A percentile compares a stretch with the other conserved stretches of the same genome.
Evolutionary conservation across 2,329 filamentous ascomycete genomes (phyloP).

Genomic region (Sporothrix variecibatus): DNA sequence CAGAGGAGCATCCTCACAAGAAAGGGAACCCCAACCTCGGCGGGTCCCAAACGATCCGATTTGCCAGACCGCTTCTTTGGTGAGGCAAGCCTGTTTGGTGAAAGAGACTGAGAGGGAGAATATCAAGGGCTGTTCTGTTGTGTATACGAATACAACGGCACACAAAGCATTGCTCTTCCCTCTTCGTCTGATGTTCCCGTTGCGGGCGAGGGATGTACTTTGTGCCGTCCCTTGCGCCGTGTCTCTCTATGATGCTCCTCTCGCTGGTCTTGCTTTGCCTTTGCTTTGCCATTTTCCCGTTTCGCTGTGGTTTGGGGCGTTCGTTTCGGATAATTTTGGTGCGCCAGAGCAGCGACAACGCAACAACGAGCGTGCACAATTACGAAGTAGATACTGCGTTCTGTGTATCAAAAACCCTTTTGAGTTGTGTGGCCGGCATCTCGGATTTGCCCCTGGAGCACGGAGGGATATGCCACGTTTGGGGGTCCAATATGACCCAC

Average conservation of each 20-base stretch:
- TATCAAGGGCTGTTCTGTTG: neutral
- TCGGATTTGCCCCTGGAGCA: neutral
- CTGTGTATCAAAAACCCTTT: neutral
- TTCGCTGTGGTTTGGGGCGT: slow-evolving; percentile 10
- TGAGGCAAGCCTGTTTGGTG: neutral
- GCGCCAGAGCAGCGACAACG: neutral
- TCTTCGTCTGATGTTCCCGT: slow-evolving; percentile 9
- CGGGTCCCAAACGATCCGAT: slow-evolving; percentile 20
- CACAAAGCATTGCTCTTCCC: neutral
- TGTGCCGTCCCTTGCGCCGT: neutral
- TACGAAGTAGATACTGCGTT: neutral
- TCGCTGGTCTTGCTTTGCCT: neutral
- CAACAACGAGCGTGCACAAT: neutral
- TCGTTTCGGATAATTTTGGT: slow-evolving; percentile 5
- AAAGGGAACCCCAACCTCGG: neutral
- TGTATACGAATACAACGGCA: neutral
- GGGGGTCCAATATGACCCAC: neutral
- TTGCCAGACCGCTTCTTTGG: slow-evolving; percentile 19
- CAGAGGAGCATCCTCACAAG: neutral
- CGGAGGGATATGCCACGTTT: slow-evolving; percentile 4
- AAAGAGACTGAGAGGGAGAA: too few species aligned
- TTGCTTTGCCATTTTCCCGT: neutral
- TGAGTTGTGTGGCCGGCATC: neutral
- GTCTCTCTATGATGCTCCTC: neutral
- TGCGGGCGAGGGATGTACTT: neutral